Conservation (phyloP, 805 yeast genomes). For the Ascoidea tarda region DNA sequence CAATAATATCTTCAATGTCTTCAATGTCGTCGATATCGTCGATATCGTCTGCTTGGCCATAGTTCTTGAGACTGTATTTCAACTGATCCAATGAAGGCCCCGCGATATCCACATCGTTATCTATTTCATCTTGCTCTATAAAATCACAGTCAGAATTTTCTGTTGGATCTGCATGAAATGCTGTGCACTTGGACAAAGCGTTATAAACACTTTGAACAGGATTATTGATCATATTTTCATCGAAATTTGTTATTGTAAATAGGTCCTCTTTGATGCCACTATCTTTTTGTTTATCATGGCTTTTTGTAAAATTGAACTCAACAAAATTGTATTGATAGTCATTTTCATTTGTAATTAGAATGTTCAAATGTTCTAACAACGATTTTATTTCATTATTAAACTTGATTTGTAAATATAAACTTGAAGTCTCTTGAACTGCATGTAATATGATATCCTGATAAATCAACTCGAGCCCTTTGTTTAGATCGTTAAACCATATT, state of each 20-base stretch:
- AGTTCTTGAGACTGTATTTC: neutral
- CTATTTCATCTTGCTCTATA: neutral
- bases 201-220: conserved; percentile 22
- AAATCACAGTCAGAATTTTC: neutral
- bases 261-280: neutral
- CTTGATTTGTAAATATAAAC: conserved; percentile 9
- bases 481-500: conserved; percentile 23
- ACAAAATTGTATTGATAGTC: conserved; percentile 23
- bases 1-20: neutral
- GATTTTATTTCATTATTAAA: neutral
- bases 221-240: conserved; percentile 23
- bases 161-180: conserved; percentile 10
- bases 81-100: neutral
- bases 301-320: conserved; percentile 9
- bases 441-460: conserved; percentile 15
- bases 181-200: conserved; percentile 21
- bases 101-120: neutral
- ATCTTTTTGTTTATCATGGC: neutral
- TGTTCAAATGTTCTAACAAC: conserved; percentile 15
- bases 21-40: neutral
- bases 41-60: neutral
- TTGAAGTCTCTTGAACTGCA: conserved; percentile 9
- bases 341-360: conserved; percentile 20
- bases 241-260: conserved; percentile 21
- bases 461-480: conserved; percentile 23